Evolutionary conservation across 2,329 filamentous ascomycete genomes (phyloP).

Genomic region (Paraphaeosphaeria minitans): DNA sequence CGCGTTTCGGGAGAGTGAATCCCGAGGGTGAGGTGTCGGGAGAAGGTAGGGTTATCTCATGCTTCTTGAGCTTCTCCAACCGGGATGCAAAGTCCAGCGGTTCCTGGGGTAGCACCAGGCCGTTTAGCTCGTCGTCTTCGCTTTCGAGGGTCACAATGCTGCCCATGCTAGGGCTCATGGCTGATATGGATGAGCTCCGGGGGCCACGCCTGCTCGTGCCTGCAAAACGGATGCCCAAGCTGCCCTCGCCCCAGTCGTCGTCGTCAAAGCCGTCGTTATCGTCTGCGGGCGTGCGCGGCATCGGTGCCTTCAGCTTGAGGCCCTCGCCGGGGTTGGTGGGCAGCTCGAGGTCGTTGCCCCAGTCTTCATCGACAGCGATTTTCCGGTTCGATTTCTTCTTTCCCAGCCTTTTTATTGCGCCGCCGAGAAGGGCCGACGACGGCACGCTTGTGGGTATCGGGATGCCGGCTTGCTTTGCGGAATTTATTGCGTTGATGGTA

Average conservation of each 20-base stretch:
- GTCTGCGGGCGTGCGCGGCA: conserved; percentile 53
- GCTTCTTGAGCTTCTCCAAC: conserved; percentile 70
- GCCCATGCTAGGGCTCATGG: conserved; percentile 88
- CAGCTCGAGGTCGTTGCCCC: conserved; percentile 57
- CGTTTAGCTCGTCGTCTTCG: conserved; percentile 89
- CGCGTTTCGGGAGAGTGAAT: conserved; percentile 25
- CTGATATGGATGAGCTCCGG: conserved; percentile 84
- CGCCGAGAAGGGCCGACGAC: conserved; percentile 85
- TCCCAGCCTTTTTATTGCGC: conserved; percentile 89
- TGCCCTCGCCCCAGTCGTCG: conserved; percentile 91
- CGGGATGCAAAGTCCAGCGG: conserved; percentile 83
- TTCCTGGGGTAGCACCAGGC: conserved; percentile 82
- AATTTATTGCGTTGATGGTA: conserved; percentile 82
- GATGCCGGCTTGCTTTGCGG: conserved; percentile 87
- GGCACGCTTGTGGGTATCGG: conserved; percentile 87
- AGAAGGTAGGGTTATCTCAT: conserved; percentile 35
- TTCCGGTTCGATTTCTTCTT: conserved; percentile 54
- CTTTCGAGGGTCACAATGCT: conserved; percentile 92
- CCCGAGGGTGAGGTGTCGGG: conserved; percentile 29
- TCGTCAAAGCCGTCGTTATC: conserved; percentile 85
- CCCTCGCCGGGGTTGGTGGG: conserved; percentile 41
- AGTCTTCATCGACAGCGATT: conserved; percentile 56
- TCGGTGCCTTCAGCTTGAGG: conserved; percentile 49
- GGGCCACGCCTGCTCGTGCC: conserved; percentile 80
- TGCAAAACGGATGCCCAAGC: conserved; percentile 85